Base-by-base conservation (phyloP, 2,329 filamentous ascomycete genomes). In the Paracorniculantispora psalliotae region DNA sequence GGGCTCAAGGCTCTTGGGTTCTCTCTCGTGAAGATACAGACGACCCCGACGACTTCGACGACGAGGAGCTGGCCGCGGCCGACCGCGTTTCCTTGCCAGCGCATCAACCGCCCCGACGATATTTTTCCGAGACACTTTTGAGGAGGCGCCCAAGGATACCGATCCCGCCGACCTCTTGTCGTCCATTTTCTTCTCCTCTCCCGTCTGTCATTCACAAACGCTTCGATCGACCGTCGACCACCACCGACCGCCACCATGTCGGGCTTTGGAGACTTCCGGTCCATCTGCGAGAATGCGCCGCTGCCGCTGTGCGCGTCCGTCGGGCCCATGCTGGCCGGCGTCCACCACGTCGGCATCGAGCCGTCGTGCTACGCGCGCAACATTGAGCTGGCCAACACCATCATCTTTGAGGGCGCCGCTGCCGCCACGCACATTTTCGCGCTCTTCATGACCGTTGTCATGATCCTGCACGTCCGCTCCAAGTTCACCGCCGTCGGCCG, bases 401-500 rank as follows among this genome's bases (percentile, higher is more conserved):
- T 97, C 77, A 99, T 99, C 70, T 99, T 99, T 73, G 87, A 97
- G 76, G 91, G 88, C 70, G 94, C 92, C 28, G 87, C 92, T 23
- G 91, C 90, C 62, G 92, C 93, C 70, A 90, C 94, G 77, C 94
- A 99, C 75, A 97, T 99, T 65, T 78, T 89, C 59, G 91, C 93
- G 15, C 79, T 99, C 61, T 79, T 87, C 67, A 97, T 99, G 93
- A 96, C 92, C 4, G 89, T 93, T 9, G 88, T 96, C 68, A 99
- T 99, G 94, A 92, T 99, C 62, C 81, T 61, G 64, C 94, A 99
- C 74, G 90, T 99, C 63, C 85, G 94, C 67, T 93, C 91, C 68
- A 99, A 99, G 77, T 99, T 99, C 74, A 99, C 94, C 23, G 94
- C 94, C 68, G 94, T 99, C 67, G 93, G 86, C 61, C 84, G 84